Conservation (phyloP, 2,329 filamentous ascomycete genomes). For the Dactylellina sp. region DNA sequence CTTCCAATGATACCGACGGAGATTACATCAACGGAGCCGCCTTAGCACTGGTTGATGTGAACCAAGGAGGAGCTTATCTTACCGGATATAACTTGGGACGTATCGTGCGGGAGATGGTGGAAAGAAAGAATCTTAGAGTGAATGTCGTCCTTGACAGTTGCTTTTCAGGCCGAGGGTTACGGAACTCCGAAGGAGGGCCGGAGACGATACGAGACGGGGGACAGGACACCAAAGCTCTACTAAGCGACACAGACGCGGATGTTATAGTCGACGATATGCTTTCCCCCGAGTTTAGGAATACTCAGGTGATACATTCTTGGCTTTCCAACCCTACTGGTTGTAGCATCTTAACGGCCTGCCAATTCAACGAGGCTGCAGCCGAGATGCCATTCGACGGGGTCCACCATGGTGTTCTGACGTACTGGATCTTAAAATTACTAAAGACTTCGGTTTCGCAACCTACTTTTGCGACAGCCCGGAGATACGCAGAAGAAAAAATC, state of each 20-base stretch:
- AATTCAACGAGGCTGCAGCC: constrained; percentile 19
- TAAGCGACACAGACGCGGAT: not conserved
- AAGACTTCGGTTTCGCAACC: not conserved
- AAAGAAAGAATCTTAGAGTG: constrained; percentile 10
- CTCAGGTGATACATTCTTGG: constrained; percentile 6
- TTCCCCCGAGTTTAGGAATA: constrained; percentile 1
- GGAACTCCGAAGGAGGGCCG: not conserved
- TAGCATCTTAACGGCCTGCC: constrained; percentile 38
- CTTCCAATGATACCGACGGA: not conserved
- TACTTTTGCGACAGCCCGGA: constrained; percentile 3
- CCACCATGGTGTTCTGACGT: constrained; percentile 25
- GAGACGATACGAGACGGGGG: constrained; percentile 4
- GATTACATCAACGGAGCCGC: constrained; percentile 24
- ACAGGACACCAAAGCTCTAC: not conserved
- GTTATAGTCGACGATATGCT: not conserved
- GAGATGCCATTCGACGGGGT: constrained; percentile 8
- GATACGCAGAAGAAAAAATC: constrained; percentile 10
- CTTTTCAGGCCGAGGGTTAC: constrained; percentile 28
- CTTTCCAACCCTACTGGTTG: constrained; percentile 29
- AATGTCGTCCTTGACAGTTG: constrained; percentile 41
- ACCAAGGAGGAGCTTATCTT: constrained; percentile 20
- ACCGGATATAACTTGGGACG: constrained; percentile 25
- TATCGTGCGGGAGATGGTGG: constrained; percentile 24
- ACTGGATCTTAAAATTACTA: constrained; percentile 26
- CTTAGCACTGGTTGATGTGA: constrained; percentile 31